Evolutionary conservation across 2,329 filamentous ascomycete genomes (phyloP).

Genomic region (Penicillium digitatum): DNA sequence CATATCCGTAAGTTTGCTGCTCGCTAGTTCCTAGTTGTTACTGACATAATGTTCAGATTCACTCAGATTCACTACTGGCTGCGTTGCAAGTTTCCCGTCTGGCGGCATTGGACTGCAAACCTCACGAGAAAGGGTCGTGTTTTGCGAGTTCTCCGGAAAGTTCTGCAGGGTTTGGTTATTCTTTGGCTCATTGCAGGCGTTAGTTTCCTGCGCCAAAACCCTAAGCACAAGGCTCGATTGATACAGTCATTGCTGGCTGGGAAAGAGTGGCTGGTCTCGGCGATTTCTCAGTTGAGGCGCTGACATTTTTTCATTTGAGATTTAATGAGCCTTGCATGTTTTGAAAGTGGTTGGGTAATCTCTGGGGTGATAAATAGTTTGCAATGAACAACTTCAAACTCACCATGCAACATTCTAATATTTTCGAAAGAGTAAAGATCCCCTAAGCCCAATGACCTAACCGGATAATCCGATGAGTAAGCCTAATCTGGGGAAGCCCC

Average conservation of each 20-base stretch:
- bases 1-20: constrained; percentile 42
- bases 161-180: constrained; percentile 21
- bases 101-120: constrained; percentile 52
- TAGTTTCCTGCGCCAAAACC: constrained; percentile 15
- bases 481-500: constrained; percentile 34
- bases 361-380: neutral
- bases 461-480: constrained; percentile 19
- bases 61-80: constrained; percentile 51
- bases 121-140: constrained; percentile 49
- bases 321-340: neutral
- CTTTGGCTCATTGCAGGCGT: constrained; percentile 17
- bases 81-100: constrained; percentile 52
- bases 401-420: neutral
- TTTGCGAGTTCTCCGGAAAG: constrained; percentile 25
- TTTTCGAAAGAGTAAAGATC: neutral
- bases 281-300: neutral
- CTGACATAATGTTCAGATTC: constrained; percentile 35
- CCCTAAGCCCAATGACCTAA: constrained; percentile 9
- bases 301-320: neutral
- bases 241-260: constrained; percentile 9
- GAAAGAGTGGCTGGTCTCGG: constrained; percentile 13
- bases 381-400: neutral
- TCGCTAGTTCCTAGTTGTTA: neutral
- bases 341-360: too few species aligned
- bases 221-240: constrained; percentile 6